Base-by-base conservation (phyloP, 2,329 filamentous ascomycete genomes). In the Trichoderma semiorbis region DNA sequence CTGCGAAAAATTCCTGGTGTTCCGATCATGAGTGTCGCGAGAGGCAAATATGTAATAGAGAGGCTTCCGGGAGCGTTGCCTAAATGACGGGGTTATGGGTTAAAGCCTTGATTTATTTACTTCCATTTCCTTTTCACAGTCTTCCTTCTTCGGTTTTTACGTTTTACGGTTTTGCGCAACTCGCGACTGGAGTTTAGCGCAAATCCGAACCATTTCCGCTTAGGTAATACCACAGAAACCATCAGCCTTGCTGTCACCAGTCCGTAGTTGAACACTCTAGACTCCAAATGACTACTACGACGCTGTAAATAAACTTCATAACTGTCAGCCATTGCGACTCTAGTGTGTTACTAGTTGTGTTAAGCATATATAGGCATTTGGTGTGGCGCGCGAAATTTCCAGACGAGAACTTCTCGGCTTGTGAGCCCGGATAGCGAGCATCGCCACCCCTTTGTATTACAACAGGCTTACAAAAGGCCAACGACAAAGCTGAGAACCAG, bases 1-100 rank as follows among this genome's bases (percentile, higher is more conserved):
- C 87, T 97, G 77, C 87, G 95, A 74, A 98, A 97, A 84, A 81
- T 86, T 57, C 82, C 83, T 53, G 86, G 87, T 81, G 90, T 92
- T 71, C 91, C 91, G 30, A 89, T 93, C 76, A 87, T 97, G 86
- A 94, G 91, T 78, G 93, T 96, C 32, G 93, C 92, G 7, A 89
- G 93, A 78, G 94, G 93, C 60, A 98, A 98, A 82, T 98, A 98
- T 82, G 91, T 95, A 62, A 96, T 99, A 78, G 96, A 98, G 86
- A 89, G 95, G 77, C 83, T 98, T 74, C 95, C 95, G 6, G 93
- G 94, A 81, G 93, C 93, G 47, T 93, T 93, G 39, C 91, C 94
- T 63, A 82, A 76, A 75, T 79, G 50, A 34, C 60, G 68, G 61
- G 64, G 34, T 57, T 69, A 70, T 7, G 58, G 32, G 60, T 43